A percentile compares a stretch with the other conserved stretches of the same genome.
phyloP scores from a whole-genome alignment of 345 rosid genomes.

The Arabis alpina region DNA sequence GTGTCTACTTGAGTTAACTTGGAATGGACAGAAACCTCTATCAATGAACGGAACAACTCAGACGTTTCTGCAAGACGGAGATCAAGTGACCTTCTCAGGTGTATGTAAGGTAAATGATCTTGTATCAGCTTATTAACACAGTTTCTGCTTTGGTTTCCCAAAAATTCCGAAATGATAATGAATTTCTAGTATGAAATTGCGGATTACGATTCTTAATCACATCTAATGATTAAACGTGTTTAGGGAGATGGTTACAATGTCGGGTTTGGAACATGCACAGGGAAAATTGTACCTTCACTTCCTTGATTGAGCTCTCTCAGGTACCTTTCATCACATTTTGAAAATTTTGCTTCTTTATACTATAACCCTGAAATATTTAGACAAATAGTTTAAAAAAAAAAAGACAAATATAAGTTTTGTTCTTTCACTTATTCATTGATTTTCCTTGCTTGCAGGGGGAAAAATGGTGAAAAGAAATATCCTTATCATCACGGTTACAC shows the following conservation, averaged over 20 bases:
- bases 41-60: slow-evolving; percentile 62
- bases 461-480: slow-evolving; percentile 18
- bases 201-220: neutral
- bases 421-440: neutral
- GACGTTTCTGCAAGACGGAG: slow-evolving; percentile 91
- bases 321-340: slow-evolving; percentile 10
- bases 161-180: neutral
- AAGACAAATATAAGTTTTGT: too few species aligned
- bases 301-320: slow-evolving; percentile 33
- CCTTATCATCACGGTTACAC: neutral
- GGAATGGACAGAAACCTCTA: slow-evolving; percentile 88
- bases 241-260: slow-evolving; percentile 91
- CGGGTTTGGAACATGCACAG: slow-evolving; percentile 90
- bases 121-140: slow-evolving; percentile 5
- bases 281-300: slow-evolving; percentile 70
- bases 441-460: neutral
- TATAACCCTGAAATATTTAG: neutral
- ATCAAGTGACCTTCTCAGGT: slow-evolving; percentile 83
- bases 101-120: slow-evolving; percentile 62
- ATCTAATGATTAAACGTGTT: slow-evolving; percentile 28
- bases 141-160: slow-evolving; percentile 9
- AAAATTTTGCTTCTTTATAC: neutral
- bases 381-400: too few species aligned
- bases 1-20: slow-evolving; percentile 91
- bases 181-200: neutral